These are phyloP conservation scores for Diutina ranongensis DNA, from an alignment of 1,139 yeast species.

Conservation along the genomic window DNA sequence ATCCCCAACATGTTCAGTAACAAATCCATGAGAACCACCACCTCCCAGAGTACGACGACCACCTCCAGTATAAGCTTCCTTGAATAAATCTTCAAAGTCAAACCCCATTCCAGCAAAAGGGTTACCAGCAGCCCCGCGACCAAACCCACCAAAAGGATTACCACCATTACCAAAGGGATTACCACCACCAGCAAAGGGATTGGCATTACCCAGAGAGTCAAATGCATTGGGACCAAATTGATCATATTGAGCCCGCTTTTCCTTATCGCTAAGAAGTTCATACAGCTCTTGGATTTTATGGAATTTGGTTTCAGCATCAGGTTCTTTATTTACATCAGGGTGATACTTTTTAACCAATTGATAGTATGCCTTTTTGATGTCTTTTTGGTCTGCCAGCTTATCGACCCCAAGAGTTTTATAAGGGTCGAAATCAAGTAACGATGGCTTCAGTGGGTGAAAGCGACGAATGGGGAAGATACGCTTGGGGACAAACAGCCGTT, in stretches of 20 bases:
- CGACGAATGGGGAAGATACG: background rate
- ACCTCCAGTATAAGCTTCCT: slow-evolving; percentile 55
- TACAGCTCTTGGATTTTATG: slow-evolving; percentile 93
- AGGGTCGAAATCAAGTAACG: slow-evolving; percentile 50
- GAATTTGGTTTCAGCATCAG: slow-evolving; percentile 77
- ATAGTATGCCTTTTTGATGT: slow-evolving; percentile 89
- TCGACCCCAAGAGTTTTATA: slow-evolving; percentile 74
- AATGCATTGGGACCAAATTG: slow-evolving; percentile 86
- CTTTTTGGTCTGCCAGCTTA: slow-evolving; percentile 59
- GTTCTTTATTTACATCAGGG: slow-evolving; percentile 92
- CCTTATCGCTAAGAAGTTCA: slow-evolving; percentile 80
- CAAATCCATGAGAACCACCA: slow-evolving; percentile 22
- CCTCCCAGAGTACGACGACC: slow-evolving; percentile 22
- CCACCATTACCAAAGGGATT: slow-evolving; percentile 41
- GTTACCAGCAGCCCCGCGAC: slow-evolving; percentile 21
- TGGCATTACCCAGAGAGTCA: slow-evolving; percentile 41
- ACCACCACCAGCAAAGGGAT: too few species aligned
- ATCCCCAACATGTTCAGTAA: slow-evolving; percentile 79
- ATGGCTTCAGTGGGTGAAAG: background rate
- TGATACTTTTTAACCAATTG: slow-evolving; percentile 88
- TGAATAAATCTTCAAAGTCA: slow-evolving; percentile 83
- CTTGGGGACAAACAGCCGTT: too few species aligned
- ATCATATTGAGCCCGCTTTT: slow-evolving; percentile 81
- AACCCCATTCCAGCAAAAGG: slow-evolving; percentile 41
- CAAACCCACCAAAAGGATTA: slow-evolving; percentile 31